phyloP scores from a whole-genome alignment of 306 rosid species.

The Aeschynomene evenia region DNA sequence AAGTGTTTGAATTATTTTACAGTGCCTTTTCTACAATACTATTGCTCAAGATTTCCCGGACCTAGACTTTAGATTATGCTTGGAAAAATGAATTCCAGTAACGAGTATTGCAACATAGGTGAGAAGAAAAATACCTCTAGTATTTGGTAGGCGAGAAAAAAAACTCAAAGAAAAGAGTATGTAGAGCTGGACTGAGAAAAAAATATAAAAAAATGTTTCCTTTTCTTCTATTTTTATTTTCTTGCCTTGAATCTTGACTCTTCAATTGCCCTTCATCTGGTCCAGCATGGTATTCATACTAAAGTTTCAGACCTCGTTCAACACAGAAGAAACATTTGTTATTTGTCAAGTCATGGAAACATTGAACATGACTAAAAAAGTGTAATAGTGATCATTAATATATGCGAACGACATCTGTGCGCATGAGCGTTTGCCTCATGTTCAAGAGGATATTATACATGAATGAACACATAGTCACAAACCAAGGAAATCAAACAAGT shows the following conservation, averaged over 20 bases:
- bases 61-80: not conserved
- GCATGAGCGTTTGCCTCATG: not conserved
- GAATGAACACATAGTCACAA: not conserved
- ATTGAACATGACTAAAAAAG: not conserved
- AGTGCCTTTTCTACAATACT: not conserved
- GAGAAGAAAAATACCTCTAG: not conserved
- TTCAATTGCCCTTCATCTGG: not conserved
- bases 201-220: not conserved
- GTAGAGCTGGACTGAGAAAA: not conserved
- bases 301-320: not conserved
- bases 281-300: not conserved
- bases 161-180: not conserved
- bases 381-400: not conserved
- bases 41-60: not conserved
- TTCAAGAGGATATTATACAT: not conserved
- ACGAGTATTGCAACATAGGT: not conserved
- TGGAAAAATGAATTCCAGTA: not conserved
- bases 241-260: not conserved
- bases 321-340: too few relatives aligned
- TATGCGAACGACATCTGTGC: not conserved
- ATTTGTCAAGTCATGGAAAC: not conserved
- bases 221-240: not conserved
- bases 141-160: not conserved
- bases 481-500: not conserved
- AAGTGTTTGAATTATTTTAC: not conserved